These are phyloP conservation scores for Solanum hybrid DNA, from an alignment of 305 asterid genomes.

Conservation along the genomic window DNA sequence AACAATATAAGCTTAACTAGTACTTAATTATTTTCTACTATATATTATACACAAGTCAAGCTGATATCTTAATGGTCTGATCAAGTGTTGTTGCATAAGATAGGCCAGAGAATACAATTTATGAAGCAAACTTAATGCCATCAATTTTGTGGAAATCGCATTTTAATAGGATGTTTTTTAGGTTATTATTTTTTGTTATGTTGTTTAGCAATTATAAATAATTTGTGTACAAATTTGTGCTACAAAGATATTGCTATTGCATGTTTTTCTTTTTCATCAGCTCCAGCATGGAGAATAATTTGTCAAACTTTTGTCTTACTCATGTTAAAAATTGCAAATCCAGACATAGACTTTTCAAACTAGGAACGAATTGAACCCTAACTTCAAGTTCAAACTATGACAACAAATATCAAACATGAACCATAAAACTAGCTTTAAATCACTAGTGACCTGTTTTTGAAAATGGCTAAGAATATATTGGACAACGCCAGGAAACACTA, in stretches of 20 bases:
- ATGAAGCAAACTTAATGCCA: not conserved
- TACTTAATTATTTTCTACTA: not conserved
- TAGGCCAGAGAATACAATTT: not conserved
- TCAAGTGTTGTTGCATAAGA: not conserved
- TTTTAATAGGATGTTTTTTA: not conserved
- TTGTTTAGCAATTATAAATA: not conserved
- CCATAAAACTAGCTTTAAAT: not conserved
- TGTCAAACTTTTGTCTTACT: not conserved
- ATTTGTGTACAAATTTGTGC: not conserved
- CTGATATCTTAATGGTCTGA: not conserved
- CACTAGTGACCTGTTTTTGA: not conserved
- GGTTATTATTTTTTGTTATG: not conserved
- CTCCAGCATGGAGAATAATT: not conserved
- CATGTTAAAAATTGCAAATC: not conserved
- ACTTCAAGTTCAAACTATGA: not conserved
- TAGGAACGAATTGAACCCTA: not conserved
- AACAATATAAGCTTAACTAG: not conserved
- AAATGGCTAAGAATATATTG: not conserved
- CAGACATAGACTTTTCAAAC: not conserved
- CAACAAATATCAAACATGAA: not conserved
- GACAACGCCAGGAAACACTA: not conserved
- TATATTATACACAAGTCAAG: not conserved
- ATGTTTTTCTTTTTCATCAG: not conserved
- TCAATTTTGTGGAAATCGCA: not conserved
- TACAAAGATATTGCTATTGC: not conserved